A percentile compares a stretch with the other conserved stretches of the same genome.
These are phyloP conservation scores for Diaporthe citrichinensis DNA, from an alignment of 2,329 filamentous ascomycete species.

Conservation along the genomic window DNA sequence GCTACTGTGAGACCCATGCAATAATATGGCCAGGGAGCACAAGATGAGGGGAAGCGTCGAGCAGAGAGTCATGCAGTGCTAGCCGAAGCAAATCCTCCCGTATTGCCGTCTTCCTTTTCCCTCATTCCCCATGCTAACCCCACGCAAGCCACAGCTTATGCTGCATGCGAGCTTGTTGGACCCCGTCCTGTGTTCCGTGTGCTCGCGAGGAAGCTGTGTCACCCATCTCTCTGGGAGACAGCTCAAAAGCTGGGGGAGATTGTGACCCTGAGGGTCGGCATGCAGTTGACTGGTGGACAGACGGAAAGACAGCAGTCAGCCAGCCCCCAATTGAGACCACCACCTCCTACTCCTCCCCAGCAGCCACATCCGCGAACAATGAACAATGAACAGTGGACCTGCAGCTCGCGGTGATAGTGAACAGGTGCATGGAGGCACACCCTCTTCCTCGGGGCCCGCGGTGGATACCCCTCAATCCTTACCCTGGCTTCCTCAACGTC, in stretches of 20 bases:
- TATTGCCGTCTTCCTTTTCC: conserved; percentile 25
- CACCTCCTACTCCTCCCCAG: neutral
- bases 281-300: conserved; percentile 8
- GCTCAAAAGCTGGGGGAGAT: neutral
- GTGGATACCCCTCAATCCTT: conserved; percentile 37
- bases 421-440: conserved; percentile 40
- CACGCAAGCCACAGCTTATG: conserved; percentile 37
- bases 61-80: conserved; percentile 34
- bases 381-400: conserved; percentile 21
- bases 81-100: conserved; percentile 37
- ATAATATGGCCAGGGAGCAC: conserved; percentile 37
- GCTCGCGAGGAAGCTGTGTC: conserved; percentile 19
- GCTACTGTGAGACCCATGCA: conserved; percentile 33
- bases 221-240: conserved; percentile 19
- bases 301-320: neutral
- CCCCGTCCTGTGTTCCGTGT: conserved; percentile 21
- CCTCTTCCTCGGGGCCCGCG: conserved; percentile 37
- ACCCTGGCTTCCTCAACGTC: conserved; percentile 37
- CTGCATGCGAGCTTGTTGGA: conserved; percentile 34
- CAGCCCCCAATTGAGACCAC: neutral
- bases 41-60: conserved; percentile 42
- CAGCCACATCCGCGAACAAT: conserved; percentile 16
- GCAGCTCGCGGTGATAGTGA: conserved; percentile 40
- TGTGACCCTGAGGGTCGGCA: conserved; percentile 11
- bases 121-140: conserved; percentile 23